These are phyloP conservation scores for Casaregolazyma suthepensis DNA, from an alignment of 1,139 yeast species.

Conservation along the genomic window DNA sequence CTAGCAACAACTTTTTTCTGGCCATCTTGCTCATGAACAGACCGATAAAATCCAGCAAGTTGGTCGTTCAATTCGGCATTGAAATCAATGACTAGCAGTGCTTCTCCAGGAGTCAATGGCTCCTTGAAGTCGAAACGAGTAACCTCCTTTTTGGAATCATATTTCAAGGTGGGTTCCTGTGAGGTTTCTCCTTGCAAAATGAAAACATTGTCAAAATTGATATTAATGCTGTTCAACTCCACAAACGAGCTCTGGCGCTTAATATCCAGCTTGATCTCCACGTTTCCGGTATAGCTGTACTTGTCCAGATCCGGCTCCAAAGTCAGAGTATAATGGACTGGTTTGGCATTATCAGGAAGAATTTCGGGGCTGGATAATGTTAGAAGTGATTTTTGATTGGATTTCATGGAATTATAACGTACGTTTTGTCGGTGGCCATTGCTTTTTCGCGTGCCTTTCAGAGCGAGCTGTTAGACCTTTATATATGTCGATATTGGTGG, in stretches of 20 bases:
- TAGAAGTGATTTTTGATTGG: background rate
- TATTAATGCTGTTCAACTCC: slow-evolving; percentile 33
- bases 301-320: slow-evolving; percentile 69
- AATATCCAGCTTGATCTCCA: slow-evolving; percentile 39
- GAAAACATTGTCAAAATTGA: slow-evolving; percentile 12
- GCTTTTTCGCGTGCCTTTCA: background rate
- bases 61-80: slow-evolving; percentile 49
- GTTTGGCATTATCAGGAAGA: slow-evolving; percentile 66
- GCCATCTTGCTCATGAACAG: slow-evolving; percentile 54
- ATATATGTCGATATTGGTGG: background rate
- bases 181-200: slow-evolving; percentile 10
- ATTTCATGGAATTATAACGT: background rate
- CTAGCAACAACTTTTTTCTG: slow-evolving; percentile 61
- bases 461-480: background rate
- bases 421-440: background rate
- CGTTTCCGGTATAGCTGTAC: slow-evolving; percentile 53
- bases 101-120: slow-evolving; percentile 20
- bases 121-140: slow-evolving; percentile 10
- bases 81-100: slow-evolving; percentile 37
- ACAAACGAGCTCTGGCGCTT: slow-evolving; percentile 27
- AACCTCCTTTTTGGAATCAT: slow-evolving; percentile 12
- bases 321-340: slow-evolving; percentile 61
- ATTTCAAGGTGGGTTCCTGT: slow-evolving; percentile 14
- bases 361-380: slow-evolving; percentile 26
- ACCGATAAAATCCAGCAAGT: slow-evolving; percentile 85